Base-by-base conservation (phyloP, 148 eudicot species). In the Fagopyrum homotropicum region DNA sequence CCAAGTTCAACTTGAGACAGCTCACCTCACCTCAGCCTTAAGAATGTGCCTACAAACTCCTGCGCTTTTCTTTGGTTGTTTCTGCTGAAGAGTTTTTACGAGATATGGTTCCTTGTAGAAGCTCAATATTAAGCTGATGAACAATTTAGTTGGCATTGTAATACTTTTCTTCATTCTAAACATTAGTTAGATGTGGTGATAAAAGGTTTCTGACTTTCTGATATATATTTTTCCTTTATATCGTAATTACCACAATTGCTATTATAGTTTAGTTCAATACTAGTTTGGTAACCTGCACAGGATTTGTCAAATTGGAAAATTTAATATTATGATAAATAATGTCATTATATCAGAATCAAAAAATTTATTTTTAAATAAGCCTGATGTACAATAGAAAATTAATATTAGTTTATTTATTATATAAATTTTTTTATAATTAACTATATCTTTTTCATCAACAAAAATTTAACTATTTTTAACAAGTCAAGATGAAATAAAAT, bases 1-100 rank as follows among this genome's bases (percentile, higher is more conserved):
- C 94, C 15, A 92, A 95, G 81, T 95, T 81, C 86, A 95, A 92
- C 76, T 48, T 92, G 79, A 86, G 97, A 83, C 93, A 95, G 84
- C 93, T 94, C 66, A 85, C 95, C 4, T 85, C 92, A 22, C n/a
- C 85, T 43, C n/a, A 66, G 10, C 19, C 46, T 40, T 66, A 7
- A 66, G 71, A 40, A 66, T 40, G 35, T 60, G 66, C 35, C 12
- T 22, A 26, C 15, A 64, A 64, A 35, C 68, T 14, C 8, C 29
- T 56, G 61, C 61, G 7, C 9, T 56, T 56, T 56, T 56, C 40
- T 35, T 35, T 35, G 2, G 40, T 35, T 35, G 40, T 35, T 56
- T 22, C 61, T n/a, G 29, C 9, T 17, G 9, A 57, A 57, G 63
- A 19, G 63, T 57, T 57, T 17, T 29, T 56, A 17, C 8, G 17